Conservation (phyloP, 805 yeast species). For the Myxozyma nipponensis region DNA sequence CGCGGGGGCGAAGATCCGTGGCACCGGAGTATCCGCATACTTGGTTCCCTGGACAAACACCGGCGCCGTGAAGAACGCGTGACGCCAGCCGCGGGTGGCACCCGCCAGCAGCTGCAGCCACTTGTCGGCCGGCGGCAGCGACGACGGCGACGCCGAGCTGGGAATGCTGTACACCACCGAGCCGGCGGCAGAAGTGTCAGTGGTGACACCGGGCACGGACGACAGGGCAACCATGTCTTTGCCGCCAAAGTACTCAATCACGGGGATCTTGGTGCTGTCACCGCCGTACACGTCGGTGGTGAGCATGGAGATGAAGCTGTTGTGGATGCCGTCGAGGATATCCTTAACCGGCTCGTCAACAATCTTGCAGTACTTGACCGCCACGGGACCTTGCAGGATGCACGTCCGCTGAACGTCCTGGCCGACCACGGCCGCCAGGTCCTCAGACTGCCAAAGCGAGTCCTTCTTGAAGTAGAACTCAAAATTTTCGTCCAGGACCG, state of each 20-base stretch:
- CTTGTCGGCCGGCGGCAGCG: slow-evolving; percentile 42
- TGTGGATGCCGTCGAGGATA: slow-evolving; percentile 81
- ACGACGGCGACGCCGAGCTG: slow-evolving; percentile 30
- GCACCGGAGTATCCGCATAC: slow-evolving; percentile 75
- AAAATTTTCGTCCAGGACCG: slow-evolving; percentile 88
- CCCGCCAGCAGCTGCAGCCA: slow-evolving; percentile 90
- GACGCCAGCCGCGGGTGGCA: slow-evolving; percentile 74
- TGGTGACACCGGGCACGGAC: slow-evolving; percentile 33
- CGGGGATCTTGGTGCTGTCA: slow-evolving; percentile 72
- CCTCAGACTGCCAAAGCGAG: slow-evolving; percentile 98
- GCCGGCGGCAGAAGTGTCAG: slow-evolving; percentile 18
- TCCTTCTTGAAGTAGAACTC: slow-evolving; percentile 98
- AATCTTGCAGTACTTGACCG: slow-evolving; percentile 82
- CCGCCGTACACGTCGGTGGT: slow-evolving; percentile 61
- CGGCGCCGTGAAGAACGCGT: slow-evolving; percentile 75
- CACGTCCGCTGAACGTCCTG: slow-evolving; percentile 99
- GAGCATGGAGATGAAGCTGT: slow-evolving; percentile 75
- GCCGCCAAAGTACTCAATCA: slow-evolving; percentile 85
- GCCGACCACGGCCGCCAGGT: slow-evolving; percentile 90
- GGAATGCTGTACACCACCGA: slow-evolving; percentile 12
- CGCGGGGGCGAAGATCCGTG: slow-evolving; percentile 74
- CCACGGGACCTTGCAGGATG: slow-evolving; percentile 97
- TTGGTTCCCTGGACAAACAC: slow-evolving; percentile 81
- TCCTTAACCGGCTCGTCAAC: slow-evolving; percentile 92
- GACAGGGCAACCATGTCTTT: slow-evolving; percentile 42